Conservation (phyloP, 805 yeast species). For the Kregervanrija pseudodelftensis region DNA sequence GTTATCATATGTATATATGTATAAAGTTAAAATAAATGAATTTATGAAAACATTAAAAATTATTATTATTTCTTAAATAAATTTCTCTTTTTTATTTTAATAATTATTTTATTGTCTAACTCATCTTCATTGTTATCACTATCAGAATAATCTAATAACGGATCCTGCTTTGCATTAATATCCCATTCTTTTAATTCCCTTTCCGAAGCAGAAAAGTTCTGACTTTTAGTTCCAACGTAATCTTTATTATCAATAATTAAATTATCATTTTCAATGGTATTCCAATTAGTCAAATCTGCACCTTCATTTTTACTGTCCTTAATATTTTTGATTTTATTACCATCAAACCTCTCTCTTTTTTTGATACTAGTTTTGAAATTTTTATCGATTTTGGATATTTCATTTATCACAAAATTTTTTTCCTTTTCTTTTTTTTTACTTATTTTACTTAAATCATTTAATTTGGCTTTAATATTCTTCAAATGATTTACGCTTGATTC, state of each 20-base stretch:
- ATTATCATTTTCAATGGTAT: slow-evolving; percentile 1
- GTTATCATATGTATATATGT: too few relatives aligned
- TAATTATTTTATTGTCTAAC: background rate
- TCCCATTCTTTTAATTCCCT: slow-evolving; percentile 25
- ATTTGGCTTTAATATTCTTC: slow-evolving; percentile 12
- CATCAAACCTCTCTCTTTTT: background rate
- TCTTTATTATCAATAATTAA: slow-evolving; percentile 2
- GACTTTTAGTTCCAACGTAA: slow-evolving; percentile 6
- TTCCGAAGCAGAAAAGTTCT: slow-evolving; percentile 12
- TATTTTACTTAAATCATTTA: slow-evolving; percentile 20
- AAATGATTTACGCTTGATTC: slow-evolving; percentile 29
- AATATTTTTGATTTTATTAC: slow-evolving; percentile 1
- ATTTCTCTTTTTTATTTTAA: slow-evolving; percentile 6
- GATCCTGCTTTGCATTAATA: slow-evolving; percentile 11
- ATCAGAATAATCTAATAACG: background rate
- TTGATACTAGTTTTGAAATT: background rate
- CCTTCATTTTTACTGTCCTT: slow-evolving; percentile 5
- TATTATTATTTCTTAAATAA: background rate
- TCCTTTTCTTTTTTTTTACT: slow-evolving; percentile 14
- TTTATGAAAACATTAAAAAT: too few relatives aligned
- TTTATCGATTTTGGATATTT: slow-evolving; percentile 14
- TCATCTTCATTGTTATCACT: slow-evolving; percentile 5
- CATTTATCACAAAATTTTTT: slow-evolving; percentile 8
- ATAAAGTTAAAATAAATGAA: too few relatives aligned
- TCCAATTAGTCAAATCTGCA: slow-evolving; percentile 6